phyloP scores from a whole-genome alignment of 75 land plant genomes.

The Picea glauca region DNA sequence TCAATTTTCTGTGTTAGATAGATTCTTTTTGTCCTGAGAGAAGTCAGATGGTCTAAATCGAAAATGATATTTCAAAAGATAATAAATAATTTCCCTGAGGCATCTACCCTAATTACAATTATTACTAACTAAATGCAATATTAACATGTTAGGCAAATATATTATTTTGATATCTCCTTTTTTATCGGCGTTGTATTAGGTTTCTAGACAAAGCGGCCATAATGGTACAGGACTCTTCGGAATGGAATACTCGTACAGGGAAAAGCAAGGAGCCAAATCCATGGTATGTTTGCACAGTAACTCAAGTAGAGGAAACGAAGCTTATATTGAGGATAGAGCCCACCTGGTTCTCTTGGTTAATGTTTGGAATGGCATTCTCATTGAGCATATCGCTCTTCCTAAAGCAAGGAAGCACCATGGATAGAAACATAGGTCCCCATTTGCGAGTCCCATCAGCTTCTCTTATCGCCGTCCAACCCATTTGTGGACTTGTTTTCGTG shows the following conservation, averaged over 20 bases:
- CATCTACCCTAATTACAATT: too few relatives aligned
- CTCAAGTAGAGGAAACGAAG: constrained; percentile 38
- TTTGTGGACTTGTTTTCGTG: constrained; percentile 13
- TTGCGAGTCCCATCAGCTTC: constrained; percentile 24
- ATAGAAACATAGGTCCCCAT: constrained; percentile 13
- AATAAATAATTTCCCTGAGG: too few relatives aligned
- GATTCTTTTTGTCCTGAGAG: too few relatives aligned
- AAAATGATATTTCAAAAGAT: too few relatives aligned
- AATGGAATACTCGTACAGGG: not conserved
- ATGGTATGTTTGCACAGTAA: not conserved
- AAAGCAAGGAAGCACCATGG: constrained; percentile 37
- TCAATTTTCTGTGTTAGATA: too few relatives aligned
- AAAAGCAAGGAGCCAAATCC: not conserved
- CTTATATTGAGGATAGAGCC: constrained; percentile 30
- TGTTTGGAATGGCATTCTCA: constrained; percentile 28
- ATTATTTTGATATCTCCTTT: not conserved
- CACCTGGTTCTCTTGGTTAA: constrained; percentile 29
- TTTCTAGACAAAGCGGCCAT: constrained; percentile 41
- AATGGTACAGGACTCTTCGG: not conserved
- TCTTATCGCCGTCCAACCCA: constrained; percentile 20
- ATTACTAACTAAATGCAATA: not conserved
- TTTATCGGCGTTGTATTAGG: constrained; percentile 1
- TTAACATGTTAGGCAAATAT: too few relatives aligned
- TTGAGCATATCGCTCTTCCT: constrained; percentile 35
- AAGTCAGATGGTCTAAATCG: too few relatives aligned